Conservation (phyloP, 331 rosid species). For the Rhamnella rubrinervis region DNA sequence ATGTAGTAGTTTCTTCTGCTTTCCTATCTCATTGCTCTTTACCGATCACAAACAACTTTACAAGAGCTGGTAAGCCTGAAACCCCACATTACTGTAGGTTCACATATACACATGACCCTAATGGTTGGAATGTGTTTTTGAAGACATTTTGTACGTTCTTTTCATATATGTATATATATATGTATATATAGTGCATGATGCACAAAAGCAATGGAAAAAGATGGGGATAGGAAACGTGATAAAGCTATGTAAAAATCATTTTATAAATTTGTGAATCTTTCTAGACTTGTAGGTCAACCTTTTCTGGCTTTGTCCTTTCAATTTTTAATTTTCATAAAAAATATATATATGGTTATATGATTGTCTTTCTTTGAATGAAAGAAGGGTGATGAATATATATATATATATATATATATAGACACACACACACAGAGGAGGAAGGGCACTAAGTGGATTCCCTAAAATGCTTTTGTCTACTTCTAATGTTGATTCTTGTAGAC, state of each 20-base stretch:
- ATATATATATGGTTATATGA: neutral
- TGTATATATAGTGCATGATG: slow-evolving; percentile 10
- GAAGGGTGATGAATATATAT: neutral
- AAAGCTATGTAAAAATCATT: slow-evolving; percentile 17
- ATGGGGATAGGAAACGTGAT: slow-evolving; percentile 16
- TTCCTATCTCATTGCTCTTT: neutral
- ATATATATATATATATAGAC: neutral
- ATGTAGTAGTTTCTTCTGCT: no score
- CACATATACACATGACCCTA: neutral
- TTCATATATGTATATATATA: neutral
- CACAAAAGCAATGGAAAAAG: slow-evolving; percentile 31
- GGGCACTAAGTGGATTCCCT: slow-evolving; percentile 15
- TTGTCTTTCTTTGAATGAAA: neutral
- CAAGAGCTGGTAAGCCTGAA: neutral
- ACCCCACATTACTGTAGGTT: slow-evolving; percentile 7
- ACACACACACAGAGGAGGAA: neutral
- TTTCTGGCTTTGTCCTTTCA: neutral
- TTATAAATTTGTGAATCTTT: slow-evolving; percentile 5
- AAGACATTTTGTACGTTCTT: neutral
- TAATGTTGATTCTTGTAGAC: slow-evolving; percentile 24
- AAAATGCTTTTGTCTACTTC: slow-evolving; percentile 3
- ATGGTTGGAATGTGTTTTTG: neutral
- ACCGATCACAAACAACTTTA: neutral
- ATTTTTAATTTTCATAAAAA: neutral
- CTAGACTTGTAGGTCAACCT: slow-evolving; percentile 23